Conservation (phyloP, 192 early-diverging fungal species). For the Entomortierella beljakovae region DNA sequence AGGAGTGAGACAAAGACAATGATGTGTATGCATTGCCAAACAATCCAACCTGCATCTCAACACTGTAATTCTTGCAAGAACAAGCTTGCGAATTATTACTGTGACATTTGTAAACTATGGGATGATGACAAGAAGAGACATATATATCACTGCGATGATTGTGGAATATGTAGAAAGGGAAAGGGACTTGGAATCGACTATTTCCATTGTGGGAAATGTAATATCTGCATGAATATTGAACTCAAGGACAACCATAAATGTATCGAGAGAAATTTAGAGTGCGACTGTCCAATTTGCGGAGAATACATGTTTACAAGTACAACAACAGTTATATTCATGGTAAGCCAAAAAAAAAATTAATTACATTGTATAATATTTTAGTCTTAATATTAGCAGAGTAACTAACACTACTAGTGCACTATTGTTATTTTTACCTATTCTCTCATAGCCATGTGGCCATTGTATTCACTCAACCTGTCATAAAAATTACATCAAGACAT, state of each 20-base stretch:
- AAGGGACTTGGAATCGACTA: slow-evolving; percentile 82
- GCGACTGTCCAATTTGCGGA: slow-evolving; percentile 97
- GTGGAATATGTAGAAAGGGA: slow-evolving; percentile 94
- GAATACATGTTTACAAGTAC: slow-evolving; percentile 94
- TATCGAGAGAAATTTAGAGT: slow-evolving; percentile 90
- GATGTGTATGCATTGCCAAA: slow-evolving; percentile 94
- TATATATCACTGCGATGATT: slow-evolving; percentile 95
- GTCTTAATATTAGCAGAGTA: too few relatives aligned
- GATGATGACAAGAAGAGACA: slow-evolving; percentile 84
- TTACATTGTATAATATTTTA: too few relatives aligned
- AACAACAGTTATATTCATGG: slow-evolving; percentile 86
- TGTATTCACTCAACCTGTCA: slow-evolving; percentile 92
- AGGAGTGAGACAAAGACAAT: slow-evolving; percentile 75
- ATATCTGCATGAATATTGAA: slow-evolving; percentile 87
- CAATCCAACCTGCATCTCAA: slow-evolving; percentile 83
- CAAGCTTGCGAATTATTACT: slow-evolving; percentile 84
- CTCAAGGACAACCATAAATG: slow-evolving; percentile 87
- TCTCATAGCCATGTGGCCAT: slow-evolving; percentile 85
- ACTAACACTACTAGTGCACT: too few relatives aligned
- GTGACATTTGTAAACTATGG: slow-evolving; percentile 90
- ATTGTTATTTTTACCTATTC: slow-evolving; percentile 1
- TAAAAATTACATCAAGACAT: slow-evolving; percentile 84
- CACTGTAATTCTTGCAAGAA: slow-evolving; percentile 78
- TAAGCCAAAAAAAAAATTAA: too few relatives aligned
- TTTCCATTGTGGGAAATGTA: slow-evolving; percentile 93